Evolutionary conservation across 2,329 filamentous ascomycete genomes (phyloP).

Genomic region (Didymella keratinophila): DNA sequence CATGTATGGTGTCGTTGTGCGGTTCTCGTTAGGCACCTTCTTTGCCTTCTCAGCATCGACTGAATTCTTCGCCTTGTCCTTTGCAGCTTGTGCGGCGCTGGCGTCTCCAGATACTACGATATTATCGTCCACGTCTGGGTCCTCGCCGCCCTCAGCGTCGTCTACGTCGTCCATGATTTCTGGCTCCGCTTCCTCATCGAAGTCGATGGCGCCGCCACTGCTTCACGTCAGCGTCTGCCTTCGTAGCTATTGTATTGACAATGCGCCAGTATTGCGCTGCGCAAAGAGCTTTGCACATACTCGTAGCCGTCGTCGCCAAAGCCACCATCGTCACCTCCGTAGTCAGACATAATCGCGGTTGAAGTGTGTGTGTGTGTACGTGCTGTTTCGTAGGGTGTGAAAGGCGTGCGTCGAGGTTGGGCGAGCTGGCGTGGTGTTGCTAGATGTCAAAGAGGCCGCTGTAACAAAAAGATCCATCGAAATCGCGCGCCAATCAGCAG

Average conservation of each 20-base stretch:
- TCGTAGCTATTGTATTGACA: not conserved
- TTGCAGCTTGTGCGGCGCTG: constrained; percentile 56
- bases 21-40: constrained; percentile 87
- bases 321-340: constrained; percentile 53
- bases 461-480: constrained; percentile 27
- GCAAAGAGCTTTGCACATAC: constrained; percentile 32
- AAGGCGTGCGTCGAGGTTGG: constrained; percentile 5
- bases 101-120: constrained; percentile 61
- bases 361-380: constrained; percentile 1
- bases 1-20: constrained; percentile 97
- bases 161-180: constrained; percentile 71
- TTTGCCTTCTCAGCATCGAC: constrained; percentile 72
- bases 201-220: constrained; percentile 55
- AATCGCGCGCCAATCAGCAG: constrained; percentile 27
- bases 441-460: constrained; percentile 25
- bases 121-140: constrained; percentile 51
- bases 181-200: constrained; percentile 68
- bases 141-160: constrained; percentile 54
- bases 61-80: constrained; percentile 59
- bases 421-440: constrained; percentile 6
- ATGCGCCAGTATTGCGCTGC: constrained; percentile 24
- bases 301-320: constrained; percentile 40
- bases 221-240: constrained; percentile 24
- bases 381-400: constrained; percentile 1
- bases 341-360: constrained; percentile 54